A percentile compares a stretch with the other conserved stretches of the same genome.
phyloP scores from a whole-genome alignment of 2,329 filamentous ascomycete genomes.

The Davidsoniella eucalypti region DNA sequence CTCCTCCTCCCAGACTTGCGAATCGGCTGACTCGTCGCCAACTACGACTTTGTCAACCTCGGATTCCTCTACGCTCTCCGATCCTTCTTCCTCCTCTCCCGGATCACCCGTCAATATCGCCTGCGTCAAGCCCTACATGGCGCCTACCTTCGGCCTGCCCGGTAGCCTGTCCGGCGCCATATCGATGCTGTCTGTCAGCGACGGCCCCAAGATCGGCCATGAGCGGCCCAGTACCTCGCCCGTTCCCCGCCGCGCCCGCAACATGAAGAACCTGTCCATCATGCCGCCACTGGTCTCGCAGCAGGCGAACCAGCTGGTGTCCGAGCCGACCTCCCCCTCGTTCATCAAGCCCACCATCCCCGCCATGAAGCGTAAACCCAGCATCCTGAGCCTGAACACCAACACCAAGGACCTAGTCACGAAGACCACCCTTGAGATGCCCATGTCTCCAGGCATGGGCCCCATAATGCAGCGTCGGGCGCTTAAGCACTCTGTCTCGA shows the following conservation, averaged over 20 bases:
- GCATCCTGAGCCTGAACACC: conserved; percentile 63
- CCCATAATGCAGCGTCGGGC: conserved; percentile 46
- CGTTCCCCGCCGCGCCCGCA: conserved; percentile 55
- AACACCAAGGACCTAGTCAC: conserved; percentile 39
- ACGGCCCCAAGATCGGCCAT: conserved; percentile 21
- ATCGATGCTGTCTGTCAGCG: conserved; percentile 26
- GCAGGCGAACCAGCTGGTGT: conserved; percentile 28
- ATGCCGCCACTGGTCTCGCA: conserved; percentile 40
- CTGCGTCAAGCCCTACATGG: conserved; percentile 51
- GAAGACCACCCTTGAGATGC: conserved; percentile 33
- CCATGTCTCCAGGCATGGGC: conserved; percentile 37
- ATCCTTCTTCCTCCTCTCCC: conserved; percentile 82
- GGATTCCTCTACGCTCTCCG: conserved; percentile 77
- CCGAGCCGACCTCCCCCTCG: conserved; percentile 54
- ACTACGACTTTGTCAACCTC: conserved; percentile 88
- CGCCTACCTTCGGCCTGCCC: conserved; percentile 34
- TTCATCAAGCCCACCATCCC: conserved; percentile 71
- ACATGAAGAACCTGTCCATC: conserved; percentile 71
- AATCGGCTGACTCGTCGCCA: conserved; percentile 84
- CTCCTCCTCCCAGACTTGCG: conserved; percentile 52
- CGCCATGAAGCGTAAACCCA: conserved; percentile 55
- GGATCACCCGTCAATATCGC: conserved; percentile 70
- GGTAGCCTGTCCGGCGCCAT: conserved; percentile 15
- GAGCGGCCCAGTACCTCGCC: conserved; percentile 50
- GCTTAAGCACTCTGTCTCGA: conserved; percentile 51